Base-by-base conservation (phyloP, 805 yeast genomes). In the Yarrowia deformans region DNA sequence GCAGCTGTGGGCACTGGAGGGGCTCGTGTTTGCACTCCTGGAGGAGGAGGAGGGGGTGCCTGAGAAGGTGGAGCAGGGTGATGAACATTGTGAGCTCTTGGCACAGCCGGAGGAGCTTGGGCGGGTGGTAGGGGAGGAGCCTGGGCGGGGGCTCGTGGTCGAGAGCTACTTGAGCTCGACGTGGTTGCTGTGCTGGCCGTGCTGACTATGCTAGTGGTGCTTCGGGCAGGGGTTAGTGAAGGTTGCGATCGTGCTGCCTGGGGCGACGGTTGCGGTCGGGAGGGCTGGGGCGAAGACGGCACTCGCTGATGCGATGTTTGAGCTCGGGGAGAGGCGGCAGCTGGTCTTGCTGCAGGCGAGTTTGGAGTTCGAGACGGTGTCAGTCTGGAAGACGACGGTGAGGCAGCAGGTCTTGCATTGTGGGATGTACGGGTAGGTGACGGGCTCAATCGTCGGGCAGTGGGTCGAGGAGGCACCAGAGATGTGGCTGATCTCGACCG, bases 351-450 rank as follows among this genome's bases (percentile, higher is more conserved):
- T 49, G 60, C 32, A 54, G n/a, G 32, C 45, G 60, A 8, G 14
- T 37, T 39, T 37, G 60, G 45, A 19, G 60, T 54, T 54, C 56
- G 60, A 37, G 60, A 19, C 34, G 45, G 45, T 19, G 43, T 54
- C 29, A 52, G 45, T 14, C 60, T 19, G 29, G 56, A n/a, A 23
- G 55, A 40, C 1, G 58, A 52, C 6, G 60, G 60, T 19, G 60
- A 54, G 43, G 60, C 60, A 54, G 45, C 60, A 54, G 60, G 60
- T 54, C 60, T 54, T 35, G 42, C 8, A 49, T n/a, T 35, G 10
- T 19, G 8, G 14, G 60, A n/a, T 4, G 60, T 37, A 13, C 60
- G 32, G 19, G 60, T 54, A 5, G 60, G 60, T 3, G 60, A 54
- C 14, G 60, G 60, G 18, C 45, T 37, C 60, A 54, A 39, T 14